Conservation (phyloP, 352 stramenopile species). For the Peronospora belbahrii region DNA sequence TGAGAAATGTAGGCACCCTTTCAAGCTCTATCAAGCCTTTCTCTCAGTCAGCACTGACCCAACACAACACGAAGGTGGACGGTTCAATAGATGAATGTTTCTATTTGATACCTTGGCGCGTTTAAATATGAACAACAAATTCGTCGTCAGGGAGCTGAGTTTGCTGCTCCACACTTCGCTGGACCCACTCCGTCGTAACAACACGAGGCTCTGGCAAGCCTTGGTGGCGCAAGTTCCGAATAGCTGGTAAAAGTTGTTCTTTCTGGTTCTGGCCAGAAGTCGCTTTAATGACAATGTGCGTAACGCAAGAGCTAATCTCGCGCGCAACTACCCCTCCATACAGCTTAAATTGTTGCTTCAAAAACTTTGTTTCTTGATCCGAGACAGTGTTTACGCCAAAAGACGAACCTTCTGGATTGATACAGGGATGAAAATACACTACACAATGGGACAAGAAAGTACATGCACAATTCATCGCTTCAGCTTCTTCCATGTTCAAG, state of each 20-base stretch:
- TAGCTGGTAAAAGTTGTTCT: constrained; percentile 32
- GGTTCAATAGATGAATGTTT: too few relatives aligned
- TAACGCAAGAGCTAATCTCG: constrained; percentile 41
- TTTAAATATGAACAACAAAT: constrained; percentile 48
- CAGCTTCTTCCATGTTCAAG: constrained; percentile 49
- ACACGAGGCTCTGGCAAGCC: constrained; percentile 39
- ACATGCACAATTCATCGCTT: constrained; percentile 54
- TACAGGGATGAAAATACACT: constrained; percentile 40
- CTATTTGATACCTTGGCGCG: too few relatives aligned
- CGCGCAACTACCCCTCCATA: constrained; percentile 39
- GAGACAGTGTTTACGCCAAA: constrained; percentile 11
- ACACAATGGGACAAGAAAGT: constrained; percentile 75
- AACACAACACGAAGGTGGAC: too few relatives aligned
- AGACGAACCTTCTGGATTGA: constrained; percentile 2
- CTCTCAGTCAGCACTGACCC: too few relatives aligned
- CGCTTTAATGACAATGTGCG: constrained; percentile 47
- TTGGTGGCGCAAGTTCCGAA: constrained; percentile 42
- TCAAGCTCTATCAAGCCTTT: too few relatives aligned
- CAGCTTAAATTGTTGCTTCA: constrained; percentile 52
- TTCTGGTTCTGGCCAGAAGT: constrained; percentile 22
- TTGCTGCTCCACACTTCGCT: constrained; percentile 36
- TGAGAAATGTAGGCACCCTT: too few relatives aligned
- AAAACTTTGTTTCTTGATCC: constrained; percentile 35
- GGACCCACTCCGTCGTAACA: constrained; percentile 57
- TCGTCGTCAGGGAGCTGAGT: constrained; percentile 45